These are phyloP conservation scores for Amphibolis antarctica DNA, from an alignment of 106 monocot species.

Conservation along the genomic window DNA sequence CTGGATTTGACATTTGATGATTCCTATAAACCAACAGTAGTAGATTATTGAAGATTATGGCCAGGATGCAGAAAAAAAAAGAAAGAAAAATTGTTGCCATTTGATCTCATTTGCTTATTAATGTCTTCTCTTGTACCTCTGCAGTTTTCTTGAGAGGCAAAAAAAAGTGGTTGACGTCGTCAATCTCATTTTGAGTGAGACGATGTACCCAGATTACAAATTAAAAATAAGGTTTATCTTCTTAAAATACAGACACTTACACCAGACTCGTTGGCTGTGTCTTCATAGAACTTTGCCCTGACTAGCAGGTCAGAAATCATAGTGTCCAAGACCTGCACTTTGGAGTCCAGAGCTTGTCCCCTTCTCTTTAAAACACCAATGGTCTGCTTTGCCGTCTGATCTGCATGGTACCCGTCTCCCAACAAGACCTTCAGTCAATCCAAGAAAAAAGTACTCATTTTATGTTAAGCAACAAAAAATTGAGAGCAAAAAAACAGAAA, in stretches of 20 bases:
- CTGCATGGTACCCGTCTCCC: constrained; percentile 83
- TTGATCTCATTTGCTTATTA: too few relatives aligned
- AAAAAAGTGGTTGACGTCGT: too few relatives aligned
- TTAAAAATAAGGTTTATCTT: too few relatives aligned
- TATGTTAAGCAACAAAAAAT: background rate
- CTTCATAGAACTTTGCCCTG: constrained; percentile 64
- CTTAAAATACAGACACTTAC: constrained; percentile 27
- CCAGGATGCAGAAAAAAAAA: too few relatives aligned
- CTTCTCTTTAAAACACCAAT: constrained; percentile 70
- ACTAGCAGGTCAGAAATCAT: constrained; percentile 50
- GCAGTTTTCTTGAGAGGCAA: too few relatives aligned
- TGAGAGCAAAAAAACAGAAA: background rate
- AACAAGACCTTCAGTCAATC: constrained; percentile 54
- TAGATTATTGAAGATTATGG: too few relatives aligned
- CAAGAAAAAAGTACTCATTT: background rate
- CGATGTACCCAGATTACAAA: background rate
- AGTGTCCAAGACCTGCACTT: constrained; percentile 49
- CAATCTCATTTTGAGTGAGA: background rate
- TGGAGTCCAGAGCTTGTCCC: constrained; percentile 45
- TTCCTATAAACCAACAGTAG: too few relatives aligned
- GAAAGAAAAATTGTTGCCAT: too few relatives aligned
- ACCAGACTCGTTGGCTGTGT: constrained; percentile 60
- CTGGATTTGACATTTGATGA: too few relatives aligned
- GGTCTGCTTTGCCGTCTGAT: constrained; percentile 78
- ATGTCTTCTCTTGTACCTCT: too few relatives aligned